A percentile compares a stretch with the other conserved stretches of the same genome.
Conservation (phyloP, 1,284 basidiomycete genomes). For the Pisolithus thermaeus region DNA sequence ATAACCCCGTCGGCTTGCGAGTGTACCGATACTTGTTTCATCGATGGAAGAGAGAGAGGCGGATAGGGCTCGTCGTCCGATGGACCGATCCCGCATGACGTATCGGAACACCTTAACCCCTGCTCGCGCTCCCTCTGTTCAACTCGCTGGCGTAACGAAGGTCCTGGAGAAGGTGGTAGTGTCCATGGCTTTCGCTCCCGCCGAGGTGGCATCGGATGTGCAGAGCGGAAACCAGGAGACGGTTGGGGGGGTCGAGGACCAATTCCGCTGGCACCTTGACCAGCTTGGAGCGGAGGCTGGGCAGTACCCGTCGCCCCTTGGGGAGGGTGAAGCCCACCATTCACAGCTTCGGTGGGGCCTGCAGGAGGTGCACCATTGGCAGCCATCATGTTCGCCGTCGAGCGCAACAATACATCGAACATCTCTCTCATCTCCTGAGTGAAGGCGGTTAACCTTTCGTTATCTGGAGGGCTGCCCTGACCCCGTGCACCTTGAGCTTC, state of each 20-base stretch:
- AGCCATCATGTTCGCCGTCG: slow-evolving; percentile 16
- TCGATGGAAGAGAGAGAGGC: slow-evolving; percentile 23
- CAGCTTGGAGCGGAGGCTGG: slow-evolving; percentile 2
- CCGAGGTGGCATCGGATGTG: slow-evolving; percentile 27
- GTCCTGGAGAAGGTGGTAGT: slow-evolving; percentile 48
- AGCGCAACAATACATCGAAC: slow-evolving; percentile 20
- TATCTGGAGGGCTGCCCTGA: slow-evolving; percentile 13
- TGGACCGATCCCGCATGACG: slow-evolving; percentile 67
- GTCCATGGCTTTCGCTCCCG: slow-evolving; percentile 38
- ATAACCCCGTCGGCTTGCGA: slow-evolving; percentile 9
- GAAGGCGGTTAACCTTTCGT: slow-evolving; percentile 13
- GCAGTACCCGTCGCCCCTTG: slow-evolving; percentile 4
- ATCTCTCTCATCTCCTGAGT: slow-evolving; percentile 22
- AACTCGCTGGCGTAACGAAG: slow-evolving; percentile 62
- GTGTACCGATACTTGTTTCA: slow-evolving; percentile 44
- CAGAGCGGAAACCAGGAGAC: slow-evolving; percentile 20
- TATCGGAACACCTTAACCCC: slow-evolving; percentile 62
- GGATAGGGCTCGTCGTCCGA: slow-evolving; percentile 65
- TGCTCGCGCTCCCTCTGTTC: slow-evolving; percentile 64
- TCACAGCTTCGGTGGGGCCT: slow-evolving; percentile 1
- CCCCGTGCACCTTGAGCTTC: slow-evolving; percentile 3
- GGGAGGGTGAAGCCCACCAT: slow-evolving; percentile 2
- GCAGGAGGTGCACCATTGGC: slow-evolving; percentile 7
- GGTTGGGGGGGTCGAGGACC: slow-evolving; percentile 15
- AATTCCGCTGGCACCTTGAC: slow-evolving; percentile 10